Conservation (phyloP, 768 basidiomycete genomes). For the Suillus occidentalis region DNA sequence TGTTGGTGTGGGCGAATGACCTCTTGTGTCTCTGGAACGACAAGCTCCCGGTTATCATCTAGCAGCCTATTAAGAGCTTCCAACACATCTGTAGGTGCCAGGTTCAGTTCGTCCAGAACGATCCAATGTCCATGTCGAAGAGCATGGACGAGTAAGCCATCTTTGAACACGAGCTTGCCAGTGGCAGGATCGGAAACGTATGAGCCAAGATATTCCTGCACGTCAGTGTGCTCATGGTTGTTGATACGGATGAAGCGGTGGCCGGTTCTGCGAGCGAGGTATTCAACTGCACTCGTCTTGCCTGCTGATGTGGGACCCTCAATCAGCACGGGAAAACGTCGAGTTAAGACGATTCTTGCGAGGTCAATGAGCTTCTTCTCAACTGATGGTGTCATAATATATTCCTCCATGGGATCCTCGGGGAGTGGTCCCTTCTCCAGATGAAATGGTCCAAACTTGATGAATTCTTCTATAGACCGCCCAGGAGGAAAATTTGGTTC, state of each 20-base stretch:
- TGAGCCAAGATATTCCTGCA: constrained; percentile 97
- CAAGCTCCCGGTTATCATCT: constrained; percentile 95
- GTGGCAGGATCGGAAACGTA: constrained; percentile 91
- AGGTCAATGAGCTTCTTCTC: constrained; percentile 92
- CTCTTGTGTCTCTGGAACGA: constrained; percentile 96
- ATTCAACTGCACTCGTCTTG: constrained; percentile 96
- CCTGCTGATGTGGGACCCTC: constrained; percentile 98
- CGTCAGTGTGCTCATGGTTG: constrained; percentile 99
- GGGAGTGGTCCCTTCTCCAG: constrained; percentile 74
- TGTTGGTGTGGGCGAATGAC: constrained; percentile 90
- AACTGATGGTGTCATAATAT: constrained; percentile 95
- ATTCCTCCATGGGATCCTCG: constrained; percentile 68
- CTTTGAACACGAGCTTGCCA: constrained; percentile 93
- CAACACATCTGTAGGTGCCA: constrained; percentile 96
- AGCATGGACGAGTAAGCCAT: constrained; percentile 91
- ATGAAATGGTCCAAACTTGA: constrained; percentile 92
- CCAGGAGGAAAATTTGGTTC: constrained; percentile 57
- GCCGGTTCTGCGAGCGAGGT: constrained; percentile 88
- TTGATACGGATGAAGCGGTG: constrained; percentile 98
- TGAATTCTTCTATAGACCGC: constrained; percentile 51
- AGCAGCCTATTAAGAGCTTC: constrained; percentile 95
- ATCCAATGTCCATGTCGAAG: constrained; percentile 95
- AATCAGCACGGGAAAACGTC: constrained; percentile 91
- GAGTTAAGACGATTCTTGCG: constrained; percentile 86
- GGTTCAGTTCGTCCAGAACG: constrained; percentile 94